A percentile compares a stretch with the other conserved stretches of the same genome.
Evolutionary conservation across 768 basidiomycete genomes (phyloP).

Genomic region (Tricholoma sp.): DNA sequence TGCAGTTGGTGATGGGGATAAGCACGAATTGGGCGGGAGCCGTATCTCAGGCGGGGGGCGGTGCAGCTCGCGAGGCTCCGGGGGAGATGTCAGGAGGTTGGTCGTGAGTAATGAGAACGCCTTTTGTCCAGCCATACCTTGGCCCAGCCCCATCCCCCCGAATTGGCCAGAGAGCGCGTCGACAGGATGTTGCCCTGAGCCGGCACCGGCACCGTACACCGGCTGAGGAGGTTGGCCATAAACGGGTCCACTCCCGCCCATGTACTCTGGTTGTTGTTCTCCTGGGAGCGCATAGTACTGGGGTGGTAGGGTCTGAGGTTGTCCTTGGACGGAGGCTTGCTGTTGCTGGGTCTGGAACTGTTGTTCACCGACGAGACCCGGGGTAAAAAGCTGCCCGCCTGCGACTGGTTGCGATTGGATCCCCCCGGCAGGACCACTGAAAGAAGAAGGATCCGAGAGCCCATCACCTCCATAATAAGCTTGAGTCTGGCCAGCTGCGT

Average conservation of each 20-base stretch:
- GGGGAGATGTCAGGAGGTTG: conserved; percentile 89
- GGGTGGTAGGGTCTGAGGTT: not conserved
- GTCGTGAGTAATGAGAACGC: conserved; percentile 77
- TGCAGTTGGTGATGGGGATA: conserved; percentile 72
- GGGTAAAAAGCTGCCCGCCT: conserved; percentile 72
- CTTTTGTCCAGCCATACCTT: conserved; percentile 44
- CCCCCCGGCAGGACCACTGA: conserved; percentile 24
- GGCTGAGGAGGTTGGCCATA: conserved; percentile 33
- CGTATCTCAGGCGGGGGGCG: conserved; percentile 85
- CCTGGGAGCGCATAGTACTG: conserved; percentile 39
- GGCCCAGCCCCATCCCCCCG: conserved; percentile 75
- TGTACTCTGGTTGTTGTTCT: conserved; percentile 40
- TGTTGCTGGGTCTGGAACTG: conserved; percentile 65
- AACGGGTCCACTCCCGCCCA: conserved; percentile 33
- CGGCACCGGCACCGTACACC: conserved; percentile 20
- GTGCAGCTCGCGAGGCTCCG: conserved; percentile 82
- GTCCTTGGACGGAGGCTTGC: conserved; percentile 20
- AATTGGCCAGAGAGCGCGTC: conserved; percentile 81
- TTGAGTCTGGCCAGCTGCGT: conserved; percentile 91
- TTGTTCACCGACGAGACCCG: conserved; percentile 69
- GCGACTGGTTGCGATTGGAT: conserved; percentile 32
- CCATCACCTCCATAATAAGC: conserved; percentile 67
- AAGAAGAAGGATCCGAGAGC: conserved; percentile 36
- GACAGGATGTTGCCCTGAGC: conserved; percentile 40
- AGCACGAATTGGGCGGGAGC: conserved; percentile 77